These are phyloP conservation scores for Chaetomium sp. DNA, from an alignment of 2,329 filamentous ascomycete genomes.

Conservation along the genomic window DNA sequence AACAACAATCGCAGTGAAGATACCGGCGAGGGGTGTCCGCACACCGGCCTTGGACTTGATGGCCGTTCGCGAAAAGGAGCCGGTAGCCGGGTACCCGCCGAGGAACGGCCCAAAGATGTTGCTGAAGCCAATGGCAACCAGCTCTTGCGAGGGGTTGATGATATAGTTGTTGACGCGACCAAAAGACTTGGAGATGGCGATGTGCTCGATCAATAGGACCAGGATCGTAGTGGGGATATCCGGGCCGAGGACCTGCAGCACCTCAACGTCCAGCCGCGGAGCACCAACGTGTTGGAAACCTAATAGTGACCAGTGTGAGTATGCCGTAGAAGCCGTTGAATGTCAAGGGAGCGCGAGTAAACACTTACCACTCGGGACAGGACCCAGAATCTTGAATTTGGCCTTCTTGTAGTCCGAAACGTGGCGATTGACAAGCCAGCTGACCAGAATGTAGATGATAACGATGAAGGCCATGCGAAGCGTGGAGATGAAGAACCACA, in stretches of 20 bases:
- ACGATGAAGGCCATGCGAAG: constrained; percentile 67
- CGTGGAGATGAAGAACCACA: constrained; percentile 69
- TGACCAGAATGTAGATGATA: constrained; percentile 79
- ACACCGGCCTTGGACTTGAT: constrained; percentile 82
- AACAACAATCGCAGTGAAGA: constrained; percentile 71
- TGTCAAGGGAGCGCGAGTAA: not conserved
- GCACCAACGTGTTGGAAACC: constrained; percentile 78
- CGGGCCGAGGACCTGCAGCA: constrained; percentile 62
- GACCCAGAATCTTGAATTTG: constrained; percentile 66
- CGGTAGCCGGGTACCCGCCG: constrained; percentile 86
- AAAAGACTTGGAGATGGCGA: constrained; percentile 96
- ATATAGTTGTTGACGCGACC: constrained; percentile 97
- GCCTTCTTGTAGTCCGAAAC: constrained; percentile 42
- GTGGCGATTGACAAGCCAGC: constrained; percentile 70
- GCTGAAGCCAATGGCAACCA: constrained; percentile 88
- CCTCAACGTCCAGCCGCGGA: constrained; percentile 57
- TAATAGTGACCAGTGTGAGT: constrained; percentile 23
- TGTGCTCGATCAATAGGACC: constrained; percentile 92
- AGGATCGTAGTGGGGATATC: constrained; percentile 83
- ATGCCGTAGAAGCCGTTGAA: not conserved
- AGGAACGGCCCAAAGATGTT: constrained; percentile 90
- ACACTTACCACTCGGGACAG: constrained; percentile 63
- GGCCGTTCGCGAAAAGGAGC: constrained; percentile 63
- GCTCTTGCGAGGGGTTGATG: constrained; percentile 92
- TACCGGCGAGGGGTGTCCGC: constrained; percentile 68